Evolutionary conservation across 768 basidiomycete species (phyloP).

Genomic region (Heimioporus sp.): DNA sequence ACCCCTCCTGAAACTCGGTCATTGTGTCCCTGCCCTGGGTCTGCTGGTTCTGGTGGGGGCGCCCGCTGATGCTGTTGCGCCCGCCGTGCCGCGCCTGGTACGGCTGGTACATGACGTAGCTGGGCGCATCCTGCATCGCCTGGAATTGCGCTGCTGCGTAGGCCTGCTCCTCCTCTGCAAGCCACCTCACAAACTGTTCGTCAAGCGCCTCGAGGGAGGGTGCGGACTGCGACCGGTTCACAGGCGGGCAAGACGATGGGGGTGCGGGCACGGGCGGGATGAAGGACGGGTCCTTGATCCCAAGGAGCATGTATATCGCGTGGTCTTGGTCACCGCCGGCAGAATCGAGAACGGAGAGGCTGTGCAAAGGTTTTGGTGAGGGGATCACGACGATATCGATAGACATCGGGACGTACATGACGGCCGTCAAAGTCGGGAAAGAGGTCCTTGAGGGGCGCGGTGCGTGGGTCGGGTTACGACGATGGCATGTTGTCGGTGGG

Average conservation of each 20-base stretch:
- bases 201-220: slow-evolving; percentile 48
- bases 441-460: slow-evolving; percentile 58
- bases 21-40: slow-evolving; percentile 46
- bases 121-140: slow-evolving; percentile 9
- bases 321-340: slow-evolving; percentile 68
- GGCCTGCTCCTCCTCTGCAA: slow-evolving; percentile 47
- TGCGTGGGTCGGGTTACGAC: slow-evolving; percentile 39
- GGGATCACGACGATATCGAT: background rate
- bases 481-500: slow-evolving; percentile 1
- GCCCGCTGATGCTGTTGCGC: slow-evolving; percentile 2
- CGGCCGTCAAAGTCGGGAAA: slow-evolving; percentile 80
- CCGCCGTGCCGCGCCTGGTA: slow-evolving; percentile 23
- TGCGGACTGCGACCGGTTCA: background rate
- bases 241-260: background rate
- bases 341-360: slow-evolving; percentile 70
- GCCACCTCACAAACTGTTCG: slow-evolving; percentile 72
- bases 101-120: slow-evolving; percentile 18
- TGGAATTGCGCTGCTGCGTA: slow-evolving; percentile 13
- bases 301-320: slow-evolving; percentile 74
- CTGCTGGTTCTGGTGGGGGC: slow-evolving; percentile 7
- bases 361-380: slow-evolving; percentile 21
- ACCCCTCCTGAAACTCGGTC: slow-evolving; percentile 70
- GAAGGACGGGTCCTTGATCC: slow-evolving; percentile 85
- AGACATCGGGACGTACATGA: slow-evolving; percentile 48
- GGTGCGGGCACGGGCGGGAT: slow-evolving; percentile 32